Evolutionary conservation across 2,329 filamentous ascomycete genomes (phyloP).

Genomic region (Ascochyta rabiei): DNA sequence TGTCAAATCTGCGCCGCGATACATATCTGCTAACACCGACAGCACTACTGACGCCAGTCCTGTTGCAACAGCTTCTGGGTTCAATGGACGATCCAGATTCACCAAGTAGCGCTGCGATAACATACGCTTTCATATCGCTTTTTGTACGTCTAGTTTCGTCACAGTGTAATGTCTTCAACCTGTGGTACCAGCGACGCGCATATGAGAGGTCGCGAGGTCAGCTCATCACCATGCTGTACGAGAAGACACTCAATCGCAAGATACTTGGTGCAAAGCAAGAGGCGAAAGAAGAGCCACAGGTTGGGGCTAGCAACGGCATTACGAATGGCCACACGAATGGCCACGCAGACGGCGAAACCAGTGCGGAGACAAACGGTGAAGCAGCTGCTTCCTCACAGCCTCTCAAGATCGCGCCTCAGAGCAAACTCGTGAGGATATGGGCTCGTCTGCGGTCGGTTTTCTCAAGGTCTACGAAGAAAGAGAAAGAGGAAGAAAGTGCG

Average conservation of each 20-base stretch:
- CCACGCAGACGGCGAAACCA: slow-evolving; percentile 22
- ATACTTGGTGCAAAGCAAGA: slow-evolving; percentile 46
- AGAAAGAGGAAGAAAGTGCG: slow-evolving; percentile 53
- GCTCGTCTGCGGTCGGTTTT: slow-evolving; percentile 22
- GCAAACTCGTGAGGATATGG: slow-evolving; percentile 16
- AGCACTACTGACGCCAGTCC: slow-evolving; percentile 62
- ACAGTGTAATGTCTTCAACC: slow-evolving; percentile 70
- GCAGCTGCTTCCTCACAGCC: slow-evolving; percentile 4
- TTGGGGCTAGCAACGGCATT: slow-evolving; percentile 21
- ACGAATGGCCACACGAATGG: slow-evolving; percentile 16
- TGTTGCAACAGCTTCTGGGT: slow-evolving; percentile 73
- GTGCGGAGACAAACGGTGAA: slow-evolving; percentile 12
- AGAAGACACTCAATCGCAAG: slow-evolving; percentile 75
- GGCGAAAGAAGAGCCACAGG: slow-evolving; percentile 33
- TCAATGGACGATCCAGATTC: slow-evolving; percentile 64
- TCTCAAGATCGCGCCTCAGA: slow-evolving; percentile 6
- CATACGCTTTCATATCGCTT: slow-evolving; percentile 69
- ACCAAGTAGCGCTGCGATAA: slow-evolving; percentile 63
- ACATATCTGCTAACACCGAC: slow-evolving; percentile 3
- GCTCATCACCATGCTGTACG: slow-evolving; percentile 83
- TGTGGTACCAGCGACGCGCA: slow-evolving; percentile 83
- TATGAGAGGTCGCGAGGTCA: slow-evolving; percentile 87
- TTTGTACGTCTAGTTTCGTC: slow-evolving; percentile 64
- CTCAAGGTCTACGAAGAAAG: slow-evolving; percentile 30
- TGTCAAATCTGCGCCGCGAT: not conserved